Conservation (phyloP, 2,329 filamentous ascomycete genomes). For the Fusarium metavorans region DNA sequence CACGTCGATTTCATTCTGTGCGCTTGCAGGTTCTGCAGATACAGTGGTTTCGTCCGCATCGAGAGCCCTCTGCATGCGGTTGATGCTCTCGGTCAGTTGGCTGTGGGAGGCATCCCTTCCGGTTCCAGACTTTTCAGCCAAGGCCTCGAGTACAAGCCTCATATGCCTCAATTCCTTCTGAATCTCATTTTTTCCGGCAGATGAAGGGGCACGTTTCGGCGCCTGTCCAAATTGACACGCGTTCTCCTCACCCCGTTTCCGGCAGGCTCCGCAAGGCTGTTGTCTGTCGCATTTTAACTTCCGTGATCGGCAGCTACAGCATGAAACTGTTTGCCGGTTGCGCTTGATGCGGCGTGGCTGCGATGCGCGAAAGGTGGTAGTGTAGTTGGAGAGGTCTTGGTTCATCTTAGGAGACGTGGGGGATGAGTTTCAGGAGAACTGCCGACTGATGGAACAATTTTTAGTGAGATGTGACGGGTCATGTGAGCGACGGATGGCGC, state of each 20-base stretch:
- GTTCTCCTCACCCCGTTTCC: background rate
- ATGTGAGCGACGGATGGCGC: background rate
- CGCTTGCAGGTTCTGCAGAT: background rate
- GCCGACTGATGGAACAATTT: background rate
- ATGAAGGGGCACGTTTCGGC: accelerated
- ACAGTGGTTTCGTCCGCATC: background rate
- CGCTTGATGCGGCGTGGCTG: conserved; percentile 1
- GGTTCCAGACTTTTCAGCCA: background rate
- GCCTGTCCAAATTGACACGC: background rate
- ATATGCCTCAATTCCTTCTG: conserved; percentile 21
- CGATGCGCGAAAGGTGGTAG: conserved; percentile 4
- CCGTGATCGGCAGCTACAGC: conserved; percentile 8
- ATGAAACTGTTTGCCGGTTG: conserved; percentile 9
- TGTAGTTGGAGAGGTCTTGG: background rate
- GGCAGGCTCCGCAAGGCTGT: conserved; percentile 13
- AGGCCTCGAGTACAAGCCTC: background rate
- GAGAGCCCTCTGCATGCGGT: background rate
- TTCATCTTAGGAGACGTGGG: background rate
- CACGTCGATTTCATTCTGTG: background rate
- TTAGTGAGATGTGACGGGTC: background rate
- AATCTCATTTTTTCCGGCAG: background rate
- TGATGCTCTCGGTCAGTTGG: background rate
- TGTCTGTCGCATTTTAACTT: conserved; percentile 26
- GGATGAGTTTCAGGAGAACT: background rate
- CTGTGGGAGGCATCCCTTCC: background rate